These are phyloP conservation scores for Agaricus blazei DNA, from an alignment of 768 basidiomycete species.

Conservation along the genomic window DNA sequence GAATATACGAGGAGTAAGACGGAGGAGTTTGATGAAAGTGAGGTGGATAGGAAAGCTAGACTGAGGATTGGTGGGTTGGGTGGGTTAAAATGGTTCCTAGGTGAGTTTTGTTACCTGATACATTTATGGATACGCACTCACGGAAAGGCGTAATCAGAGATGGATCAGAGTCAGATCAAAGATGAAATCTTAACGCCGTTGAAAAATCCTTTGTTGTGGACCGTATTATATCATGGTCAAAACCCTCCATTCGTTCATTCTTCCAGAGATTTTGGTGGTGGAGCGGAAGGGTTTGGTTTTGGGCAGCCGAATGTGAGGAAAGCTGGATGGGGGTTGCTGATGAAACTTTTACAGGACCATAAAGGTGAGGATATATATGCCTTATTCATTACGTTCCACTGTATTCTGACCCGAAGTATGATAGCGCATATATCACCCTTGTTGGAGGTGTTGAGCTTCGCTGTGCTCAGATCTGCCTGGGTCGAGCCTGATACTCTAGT, in stretches of 20 bases:
- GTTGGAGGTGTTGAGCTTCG: constrained; percentile 46
- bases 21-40: constrained; percentile 65
- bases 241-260: constrained; percentile 35
- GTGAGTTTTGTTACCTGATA: constrained; percentile 30
- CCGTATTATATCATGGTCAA: constrained; percentile 41
- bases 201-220: constrained; percentile 55
- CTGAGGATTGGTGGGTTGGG: constrained; percentile 67
- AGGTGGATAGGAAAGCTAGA: constrained; percentile 64
- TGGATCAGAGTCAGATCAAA: neutral
- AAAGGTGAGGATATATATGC: constrained; percentile 32
- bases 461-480: constrained; percentile 62
- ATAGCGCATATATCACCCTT: constrained; percentile 22
- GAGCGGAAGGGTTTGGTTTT: constrained; percentile 47
- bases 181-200: constrained; percentile 36
- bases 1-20: constrained; percentile 29
- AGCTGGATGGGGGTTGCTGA: constrained; percentile 60
- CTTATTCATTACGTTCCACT: neutral
- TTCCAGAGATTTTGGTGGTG: neutral
- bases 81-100: constrained; percentile 55
- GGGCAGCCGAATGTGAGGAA: constrained; percentile 70
- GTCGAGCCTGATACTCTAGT: constrained; percentile 69
- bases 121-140: neutral
- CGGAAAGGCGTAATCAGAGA: neutral
- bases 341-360: constrained; percentile 34
- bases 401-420: neutral